Evolutionary conservation across 305 asterid genomes (phyloP), one percentile per base, ranked within the genome.

Genomic region (Withania somnifera): DNA sequence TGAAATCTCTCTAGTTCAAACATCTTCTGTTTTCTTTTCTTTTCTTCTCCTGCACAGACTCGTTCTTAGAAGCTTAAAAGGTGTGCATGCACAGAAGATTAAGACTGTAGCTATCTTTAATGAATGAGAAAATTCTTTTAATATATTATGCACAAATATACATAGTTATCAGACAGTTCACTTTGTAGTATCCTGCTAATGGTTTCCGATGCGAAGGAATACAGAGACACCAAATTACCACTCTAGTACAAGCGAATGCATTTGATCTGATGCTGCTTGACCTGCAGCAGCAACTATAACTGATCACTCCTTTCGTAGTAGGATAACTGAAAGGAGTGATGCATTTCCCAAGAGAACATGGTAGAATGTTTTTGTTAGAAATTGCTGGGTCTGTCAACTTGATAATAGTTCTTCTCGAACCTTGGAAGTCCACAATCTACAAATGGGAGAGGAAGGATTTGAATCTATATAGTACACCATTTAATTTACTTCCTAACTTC

Each of bases 1-100:
- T 80, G 80, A 19, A 17, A 50, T 51, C 28, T 75, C 69, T 75
- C 83, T 51, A 84, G 42, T 40, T 84, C 86, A n/a, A 68, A 61
- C 76, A 53, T 58, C 81, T 80, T 60, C 20, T 83, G 15, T 20
- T n/a, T 28, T 69, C 7, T 32, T 4, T 64, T n/a, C 40, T 51
- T 75, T 75, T 28, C 63, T 50, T 73, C 79, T 73, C 26, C 82
- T 83, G 54, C 68, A n/a, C 14, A 17, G 5, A 40, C 26, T 57
- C 36, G 38, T 58, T 38, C 11, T 13, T 57, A 57, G 17, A 56
- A 79, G 38, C 82, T 52, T 78, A 54, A 32, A 80, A 69, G 78
- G 11, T 69, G 78, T 4, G 19, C 15, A 42, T 69, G 54, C 78
- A 40, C 78, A 69, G n/a, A 60, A 60, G 68, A 26, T 11, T 11